Evolutionary conservation across 495 filamentous ascomycete genomes (phyloP).

Genomic region (Recurvomyces mirabilis): DNA sequence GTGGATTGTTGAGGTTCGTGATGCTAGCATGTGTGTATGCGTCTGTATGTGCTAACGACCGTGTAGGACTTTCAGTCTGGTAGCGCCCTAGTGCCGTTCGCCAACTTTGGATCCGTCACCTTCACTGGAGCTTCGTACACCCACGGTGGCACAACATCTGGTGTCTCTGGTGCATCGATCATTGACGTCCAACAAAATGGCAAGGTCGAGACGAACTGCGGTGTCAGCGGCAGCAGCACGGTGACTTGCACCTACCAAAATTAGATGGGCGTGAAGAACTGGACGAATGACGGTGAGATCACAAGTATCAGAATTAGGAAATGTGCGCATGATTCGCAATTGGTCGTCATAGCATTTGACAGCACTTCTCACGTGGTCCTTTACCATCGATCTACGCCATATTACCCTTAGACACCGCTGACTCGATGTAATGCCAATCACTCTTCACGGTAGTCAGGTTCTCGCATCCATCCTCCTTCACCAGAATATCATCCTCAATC

Average conservation of each 20-base stretch:
- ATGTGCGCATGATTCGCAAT: too few species aligned
- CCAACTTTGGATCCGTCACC: conserved; percentile 28
- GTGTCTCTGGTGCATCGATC: conserved; percentile 8
- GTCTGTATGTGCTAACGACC: neutral
- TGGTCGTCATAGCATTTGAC: too few species aligned
- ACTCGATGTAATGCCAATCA: conserved; percentile 57
- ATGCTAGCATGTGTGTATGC: neutral
- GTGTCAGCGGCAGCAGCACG: neutral
- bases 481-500: conserved; percentile 65
- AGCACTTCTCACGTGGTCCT: too few species aligned
- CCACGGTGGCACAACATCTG: neutral
- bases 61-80: conserved; percentile 40
- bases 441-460: conserved; percentile 74
- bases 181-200: conserved; percentile 7
- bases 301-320: too few species aligned
- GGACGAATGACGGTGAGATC: too few species aligned
- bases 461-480: conserved; percentile 64
- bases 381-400: too few species aligned
- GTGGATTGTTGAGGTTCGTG: conserved; percentile 47
- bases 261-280: too few species aligned
- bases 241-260: neutral
- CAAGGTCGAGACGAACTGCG: conserved; percentile 2
- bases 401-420: conserved; percentile 12
- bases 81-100: conserved; percentile 38
- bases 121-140: conserved; percentile 15